Conservation (phyloP, 768 basidiomycete species). For the Serendipita sp. region DNA sequence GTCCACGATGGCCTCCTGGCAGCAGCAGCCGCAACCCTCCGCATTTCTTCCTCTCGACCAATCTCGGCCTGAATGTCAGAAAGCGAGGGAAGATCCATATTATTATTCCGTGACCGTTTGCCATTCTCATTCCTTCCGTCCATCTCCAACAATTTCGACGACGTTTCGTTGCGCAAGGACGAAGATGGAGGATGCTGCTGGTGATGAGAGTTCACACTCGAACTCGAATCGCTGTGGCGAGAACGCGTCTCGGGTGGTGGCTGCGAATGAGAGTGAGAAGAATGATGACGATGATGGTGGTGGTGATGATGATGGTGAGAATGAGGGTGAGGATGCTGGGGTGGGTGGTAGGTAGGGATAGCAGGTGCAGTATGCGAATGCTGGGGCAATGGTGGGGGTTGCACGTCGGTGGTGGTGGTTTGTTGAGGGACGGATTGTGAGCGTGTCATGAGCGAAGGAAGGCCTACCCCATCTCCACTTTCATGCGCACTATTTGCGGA, state of each 20-base stretch:
- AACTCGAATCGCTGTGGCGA: background rate
- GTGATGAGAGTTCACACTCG: background rate
- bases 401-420: background rate
- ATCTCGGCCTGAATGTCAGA: background rate
- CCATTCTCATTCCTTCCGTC: background rate
- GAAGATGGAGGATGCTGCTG: background rate
- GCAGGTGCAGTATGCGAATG: background rate
- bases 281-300: background rate
- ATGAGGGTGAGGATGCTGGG: conserved; percentile 5
- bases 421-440: background rate
- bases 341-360: conserved; percentile 4
- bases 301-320: background rate
- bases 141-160: background rate
- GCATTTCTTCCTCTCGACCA: background rate
- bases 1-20: conserved; percentile 2
- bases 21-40: background rate
- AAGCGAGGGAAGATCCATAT: background rate
- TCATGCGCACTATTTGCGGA: conserved; percentile 14
- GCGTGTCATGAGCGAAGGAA: conserved; percentile 33
- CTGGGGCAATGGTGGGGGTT: background rate
- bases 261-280: background rate
- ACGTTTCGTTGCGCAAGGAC: background rate
- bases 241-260: background rate
- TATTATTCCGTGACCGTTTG: background rate
- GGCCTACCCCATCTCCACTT: conserved; percentile 44